Conservation (phyloP, 2,329 filamentous ascomycete genomes). For the Fusarium incarnatum region DNA sequence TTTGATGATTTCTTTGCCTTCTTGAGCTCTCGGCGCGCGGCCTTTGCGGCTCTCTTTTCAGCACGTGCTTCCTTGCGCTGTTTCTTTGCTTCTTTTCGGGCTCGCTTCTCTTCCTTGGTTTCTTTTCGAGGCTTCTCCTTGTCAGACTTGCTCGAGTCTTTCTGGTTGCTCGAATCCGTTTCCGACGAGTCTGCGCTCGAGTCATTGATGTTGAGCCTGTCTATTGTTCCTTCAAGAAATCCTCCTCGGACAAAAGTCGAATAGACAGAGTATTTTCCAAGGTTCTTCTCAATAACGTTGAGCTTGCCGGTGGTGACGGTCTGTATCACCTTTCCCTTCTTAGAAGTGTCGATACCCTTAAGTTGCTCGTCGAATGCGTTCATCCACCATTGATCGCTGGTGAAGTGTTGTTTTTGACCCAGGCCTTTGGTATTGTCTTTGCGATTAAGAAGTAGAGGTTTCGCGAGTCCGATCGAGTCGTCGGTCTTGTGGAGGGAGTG, state of each 20-base stretch:
- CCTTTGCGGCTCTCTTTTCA: slow-evolving; percentile 39
- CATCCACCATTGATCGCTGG: slow-evolving; percentile 94
- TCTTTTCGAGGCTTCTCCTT: slow-evolving; percentile 47
- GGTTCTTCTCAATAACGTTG: slow-evolving; percentile 66
- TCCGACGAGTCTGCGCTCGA: slow-evolving; percentile 46
- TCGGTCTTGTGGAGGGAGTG: slow-evolving; percentile 84
- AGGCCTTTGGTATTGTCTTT: slow-evolving; percentile 86
- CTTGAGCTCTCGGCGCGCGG: slow-evolving; percentile 42
- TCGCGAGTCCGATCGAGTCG: slow-evolving; percentile 80
- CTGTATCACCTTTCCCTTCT: slow-evolving; percentile 67
- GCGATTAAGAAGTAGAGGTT: slow-evolving; percentile 83
- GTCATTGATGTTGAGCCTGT: slow-evolving; percentile 44
- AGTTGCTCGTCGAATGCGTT: slow-evolving; percentile 92
- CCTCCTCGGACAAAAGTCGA: slow-evolving; percentile 87
- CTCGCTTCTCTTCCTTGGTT: slow-evolving; percentile 58
- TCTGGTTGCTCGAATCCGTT: slow-evolving; percentile 50
- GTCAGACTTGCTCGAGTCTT: slow-evolving; percentile 32
- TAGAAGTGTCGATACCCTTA: slow-evolving; percentile 77
- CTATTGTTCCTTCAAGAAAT: slow-evolving; percentile 77
- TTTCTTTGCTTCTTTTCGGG: slow-evolving; percentile 51
- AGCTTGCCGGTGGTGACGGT: slow-evolving; percentile 65
- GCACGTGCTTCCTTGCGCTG: slow-evolving; percentile 47
- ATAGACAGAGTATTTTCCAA: slow-evolving; percentile 76
- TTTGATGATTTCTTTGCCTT: slow-evolving; percentile 45
- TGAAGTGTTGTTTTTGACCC: slow-evolving; percentile 77